Base-by-base conservation (phyloP, 306 rosid species). In the Corylus americana region DNA sequence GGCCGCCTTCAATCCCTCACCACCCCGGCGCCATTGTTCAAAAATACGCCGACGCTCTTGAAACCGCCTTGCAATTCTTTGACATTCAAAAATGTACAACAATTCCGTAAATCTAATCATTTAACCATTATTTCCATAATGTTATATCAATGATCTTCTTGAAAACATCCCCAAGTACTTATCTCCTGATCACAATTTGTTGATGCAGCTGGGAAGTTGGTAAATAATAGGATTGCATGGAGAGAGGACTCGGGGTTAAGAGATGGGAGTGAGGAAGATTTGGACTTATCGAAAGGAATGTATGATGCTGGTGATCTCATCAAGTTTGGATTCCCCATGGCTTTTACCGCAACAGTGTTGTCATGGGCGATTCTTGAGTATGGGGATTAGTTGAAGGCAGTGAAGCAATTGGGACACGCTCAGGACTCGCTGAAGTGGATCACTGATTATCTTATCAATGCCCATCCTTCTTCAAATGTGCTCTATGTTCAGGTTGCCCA, bases 361-460 rank as follows among this genome's bases (percentile, higher is more conserved):
- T 92, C 95, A 11, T 92, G 95, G 97, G 89, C 90, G 2, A 90
- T 90, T 80, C 95, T 92, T 75, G 95, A 92, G 74, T 86, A 92
- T 51, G 95, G 93, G 48, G 81, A 85, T 83, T 85, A 70, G 22
- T 82, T 87, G 89, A 80, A 90, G 35, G 82, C 78, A 0, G 89
- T 83, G 77, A 86, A 89, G 78, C 93, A 90, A 77, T 62, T 89
- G 48, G 86, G 64, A 50, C 71, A 78, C 68, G 97, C 90, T 59
- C 80, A 78, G 8, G 89, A 84, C 39, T 83, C 87, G 0, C 85
- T 90, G 9, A 86, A 85, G 77, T 90, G 95, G 93, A 86, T 92
- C 81, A 80, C 91, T 5, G 95, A 87, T 89, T 92, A 92, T 80
- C 90, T 92, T 11, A 78, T 86, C 73, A 87, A 74, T 79, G 90